Evolutionary conservation across 2,329 filamentous ascomycete genomes (phyloP), one percentile per base, ranked within the genome.

Genomic region (Penicillium sp.): DNA sequence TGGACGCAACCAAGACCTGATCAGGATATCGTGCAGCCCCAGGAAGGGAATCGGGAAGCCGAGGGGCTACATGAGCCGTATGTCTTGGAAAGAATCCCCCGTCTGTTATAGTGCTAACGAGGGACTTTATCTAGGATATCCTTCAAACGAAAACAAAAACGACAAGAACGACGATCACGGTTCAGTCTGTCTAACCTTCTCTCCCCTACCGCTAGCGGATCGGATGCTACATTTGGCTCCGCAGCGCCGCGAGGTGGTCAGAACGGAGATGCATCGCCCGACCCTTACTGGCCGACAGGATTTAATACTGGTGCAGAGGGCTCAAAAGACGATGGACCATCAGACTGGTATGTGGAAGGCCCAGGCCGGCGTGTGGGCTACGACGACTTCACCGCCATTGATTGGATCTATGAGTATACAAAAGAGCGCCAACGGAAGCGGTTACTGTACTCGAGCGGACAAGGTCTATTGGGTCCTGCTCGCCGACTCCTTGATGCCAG

Each of bases 321-420:
- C 5, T 57, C 64, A 31, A 77, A 76, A 58, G 69, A 74, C 36
- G 72, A 70, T 3, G 67, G 58, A 1, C 63, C 70, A 25, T 56
- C 73, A 14, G 92, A 97, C 69, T 97, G 92, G 92, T 88, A 95
- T 66, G 80, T 86, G 40, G 92, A 96, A 70, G 90, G 89, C 0
- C 90, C 89, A 0, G 91, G 91, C 1, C 82, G 89, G 45, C 83
- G 93, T 64, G 91, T 96, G 31, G 92, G 88, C 46, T 99, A 99
- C 73, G 92, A 96, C 65, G 88, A 99, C 72, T 77, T 96, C 68
- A 96, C 92, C 13, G 92, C 93, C 50, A 99, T 99, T 68, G 93
- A 99, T 75, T 99, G 93, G 93, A 97, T 97, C 66, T 97, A 95
- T 63, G 93, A 99, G 71, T 95, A 97, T 66, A 93, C 88, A 44